Conservation (phyloP, 1,284 basidiomycete genomes). For the Serendipita sp. region DNA sequence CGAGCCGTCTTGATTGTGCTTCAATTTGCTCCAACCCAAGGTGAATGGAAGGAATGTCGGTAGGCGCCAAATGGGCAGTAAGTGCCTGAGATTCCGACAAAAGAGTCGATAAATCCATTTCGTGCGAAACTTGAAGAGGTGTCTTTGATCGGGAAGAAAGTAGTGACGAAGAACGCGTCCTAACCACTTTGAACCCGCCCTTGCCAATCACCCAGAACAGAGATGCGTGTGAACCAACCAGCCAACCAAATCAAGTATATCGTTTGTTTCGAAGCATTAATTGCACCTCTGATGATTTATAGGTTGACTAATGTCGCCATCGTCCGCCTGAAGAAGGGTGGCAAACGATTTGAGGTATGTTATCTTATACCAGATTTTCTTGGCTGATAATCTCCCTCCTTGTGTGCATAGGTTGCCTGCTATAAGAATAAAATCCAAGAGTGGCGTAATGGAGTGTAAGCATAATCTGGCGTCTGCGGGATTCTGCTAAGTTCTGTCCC, state of each 20-base stretch:
- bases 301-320: constrained; percentile 94
- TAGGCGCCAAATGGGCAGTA: constrained; percentile 56
- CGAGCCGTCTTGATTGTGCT: constrained; percentile 67
- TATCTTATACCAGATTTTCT: background rate
- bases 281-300: constrained; percentile 11
- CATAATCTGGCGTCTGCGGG: constrained; percentile 8
- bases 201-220: background rate
- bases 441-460: constrained; percentile 82
- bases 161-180: background rate
- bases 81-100: constrained; percentile 57
- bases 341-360: constrained; percentile 88
- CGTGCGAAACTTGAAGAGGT: background rate
- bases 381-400: constrained; percentile 4
- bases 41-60: constrained; percentile 72
- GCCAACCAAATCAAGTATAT: constrained; percentile 74
- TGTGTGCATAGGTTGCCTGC: constrained; percentile 65
- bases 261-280: constrained; percentile 4
- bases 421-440: constrained; percentile 99
- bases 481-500: constrained; percentile 6
- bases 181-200: background rate
- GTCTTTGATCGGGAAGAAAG: background rate
- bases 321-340: constrained; percentile 89
- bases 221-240: constrained; percentile 61
- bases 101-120: constrained; percentile 47
- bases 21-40: constrained; percentile 88